Evolutionary conservation across 164 flowering plant species (phyloP).

Genomic region (Litsea cubeba): DNA sequence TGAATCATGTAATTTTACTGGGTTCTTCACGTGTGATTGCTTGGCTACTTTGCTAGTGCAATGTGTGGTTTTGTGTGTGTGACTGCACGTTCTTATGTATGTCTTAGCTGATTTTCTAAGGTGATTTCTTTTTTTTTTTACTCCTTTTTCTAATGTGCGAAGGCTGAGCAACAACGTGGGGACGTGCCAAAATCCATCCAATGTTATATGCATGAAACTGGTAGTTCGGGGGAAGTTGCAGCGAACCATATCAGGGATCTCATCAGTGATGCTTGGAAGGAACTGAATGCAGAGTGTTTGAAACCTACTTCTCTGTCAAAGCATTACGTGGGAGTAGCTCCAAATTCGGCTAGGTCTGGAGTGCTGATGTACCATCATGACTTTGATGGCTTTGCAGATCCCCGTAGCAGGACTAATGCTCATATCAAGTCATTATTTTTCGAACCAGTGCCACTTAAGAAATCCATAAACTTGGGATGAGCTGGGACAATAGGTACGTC

Average conservation of each 20-base stretch:
- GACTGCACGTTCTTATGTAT: background rate
- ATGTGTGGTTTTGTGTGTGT: too few species aligned
- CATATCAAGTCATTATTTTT: conserved; percentile 2
- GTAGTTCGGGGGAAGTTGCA: conserved; percentile 20
- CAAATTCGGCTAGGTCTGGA: background rate
- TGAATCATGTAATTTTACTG: too few species aligned
- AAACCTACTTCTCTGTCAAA: background rate
- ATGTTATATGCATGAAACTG: conserved; percentile 24
- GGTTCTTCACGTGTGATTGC: too few species aligned
- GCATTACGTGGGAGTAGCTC: background rate
- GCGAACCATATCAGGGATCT: conserved; percentile 8
- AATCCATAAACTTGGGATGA: too few species aligned
- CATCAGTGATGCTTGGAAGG: conserved; percentile 18
- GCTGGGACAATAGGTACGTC: too few species aligned
- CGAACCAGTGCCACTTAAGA: background rate
- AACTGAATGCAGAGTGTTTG: conserved; percentile 3
- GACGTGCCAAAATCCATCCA: conserved; percentile 15
- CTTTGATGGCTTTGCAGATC: conserved; percentile 12
- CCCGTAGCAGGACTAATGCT: background rate
- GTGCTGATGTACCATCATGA: conserved; percentile 17
- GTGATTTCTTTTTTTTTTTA: background rate
- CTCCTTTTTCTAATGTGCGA: background rate
- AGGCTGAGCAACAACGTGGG: conserved; percentile 22
- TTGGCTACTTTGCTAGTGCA: too few species aligned
- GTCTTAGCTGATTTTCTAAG: background rate